Conservation (phyloP, 495 filamentous ascomycete species). For the Tuber microsphaerosporum region DNA sequence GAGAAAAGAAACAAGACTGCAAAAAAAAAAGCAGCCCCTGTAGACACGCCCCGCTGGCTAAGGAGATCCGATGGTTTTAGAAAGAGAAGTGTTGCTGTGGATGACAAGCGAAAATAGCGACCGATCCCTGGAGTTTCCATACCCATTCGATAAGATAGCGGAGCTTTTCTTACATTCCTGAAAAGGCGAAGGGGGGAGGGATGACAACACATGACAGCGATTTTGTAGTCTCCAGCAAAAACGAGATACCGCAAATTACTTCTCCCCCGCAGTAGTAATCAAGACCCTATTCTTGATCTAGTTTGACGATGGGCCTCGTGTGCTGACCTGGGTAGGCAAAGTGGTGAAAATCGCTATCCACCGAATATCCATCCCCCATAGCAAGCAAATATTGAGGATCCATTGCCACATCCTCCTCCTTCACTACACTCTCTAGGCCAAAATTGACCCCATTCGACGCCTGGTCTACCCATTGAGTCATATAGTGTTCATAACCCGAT, state of each 20-base stretch:
- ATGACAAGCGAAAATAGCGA: neutral
- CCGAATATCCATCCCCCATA: neutral
- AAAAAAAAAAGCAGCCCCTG: neutral
- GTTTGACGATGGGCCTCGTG: neutral
- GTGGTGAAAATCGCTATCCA: neutral
- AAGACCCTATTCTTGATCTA: neutral
- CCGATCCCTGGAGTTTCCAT: neutral
- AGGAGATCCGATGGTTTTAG: neutral
- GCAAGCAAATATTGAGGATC: neutral
- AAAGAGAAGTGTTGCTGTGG: neutral
- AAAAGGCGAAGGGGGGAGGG: neutral
- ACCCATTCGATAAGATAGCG: neutral
- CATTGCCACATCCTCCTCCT: neutral
- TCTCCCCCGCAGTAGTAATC: neutral
- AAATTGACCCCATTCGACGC: conserved; percentile 7
- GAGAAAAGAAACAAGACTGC: neutral
- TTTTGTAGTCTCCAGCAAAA: conserved; percentile 6
- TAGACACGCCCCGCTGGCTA: neutral
- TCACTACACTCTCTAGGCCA: neutral
- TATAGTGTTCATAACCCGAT: conserved; percentile 17
- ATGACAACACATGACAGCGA: neutral
- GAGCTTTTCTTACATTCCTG: neutral
- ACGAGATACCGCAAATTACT: neutral
- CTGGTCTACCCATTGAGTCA: conserved; percentile 32
- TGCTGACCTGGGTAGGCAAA: neutral